Percentiles rank a stretch among this genome's conserved stretches.
These are phyloP conservation scores for Leptosphaerulina australis DNA, from an alignment of 2,329 filamentous ascomycete genomes.

Conservation along the genomic window DNA sequence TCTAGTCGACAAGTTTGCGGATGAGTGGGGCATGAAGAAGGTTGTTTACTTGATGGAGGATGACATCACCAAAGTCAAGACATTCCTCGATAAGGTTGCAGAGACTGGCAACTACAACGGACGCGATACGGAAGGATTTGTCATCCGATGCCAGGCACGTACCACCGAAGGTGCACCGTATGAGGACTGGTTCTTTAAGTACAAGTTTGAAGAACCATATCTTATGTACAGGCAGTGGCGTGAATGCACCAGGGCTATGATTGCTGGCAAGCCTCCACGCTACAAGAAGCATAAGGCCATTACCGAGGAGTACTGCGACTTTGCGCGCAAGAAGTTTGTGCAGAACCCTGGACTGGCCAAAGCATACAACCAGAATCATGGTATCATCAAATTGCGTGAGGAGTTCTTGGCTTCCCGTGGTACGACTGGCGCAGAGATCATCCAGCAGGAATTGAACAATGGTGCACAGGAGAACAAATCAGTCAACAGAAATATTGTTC, in stretches of 20 bases:
- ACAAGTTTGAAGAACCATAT: constrained; percentile 99
- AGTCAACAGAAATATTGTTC: constrained; percentile 71
- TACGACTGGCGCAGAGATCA: constrained; percentile 86
- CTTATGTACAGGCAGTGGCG: constrained; percentile 99
- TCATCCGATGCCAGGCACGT: constrained; percentile 82
- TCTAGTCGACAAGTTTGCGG: constrained; percentile 87
- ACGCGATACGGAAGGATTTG: constrained; percentile 94
- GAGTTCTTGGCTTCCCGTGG: constrained; percentile 86
- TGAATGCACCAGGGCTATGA: constrained; percentile 91
- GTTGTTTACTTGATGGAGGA: constrained; percentile 80
- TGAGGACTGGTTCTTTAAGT: constrained; percentile 99
- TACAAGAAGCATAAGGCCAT: constrained; percentile 88
- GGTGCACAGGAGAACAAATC: constrained; percentile 59
- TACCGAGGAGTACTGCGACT: constrained; percentile 87
- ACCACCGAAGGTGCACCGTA: constrained; percentile 62
- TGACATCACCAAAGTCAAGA: constrained; percentile 73
- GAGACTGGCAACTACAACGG: constrained; percentile 90
- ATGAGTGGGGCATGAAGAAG: constrained; percentile 92
- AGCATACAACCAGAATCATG: constrained; percentile 84
- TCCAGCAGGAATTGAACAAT: constrained; percentile 70
- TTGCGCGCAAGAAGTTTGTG: constrained; percentile 75
- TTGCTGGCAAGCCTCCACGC: constrained; percentile 73
- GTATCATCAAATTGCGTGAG: constrained; percentile 88
- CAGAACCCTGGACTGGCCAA: constrained; percentile 70
- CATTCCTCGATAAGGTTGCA: constrained; percentile 81